Evolutionary conservation across 768 basidiomycete species (phyloP), one percentile per base, ranked within the genome.

Genomic region (Lanmaoa rubissima): DNA sequence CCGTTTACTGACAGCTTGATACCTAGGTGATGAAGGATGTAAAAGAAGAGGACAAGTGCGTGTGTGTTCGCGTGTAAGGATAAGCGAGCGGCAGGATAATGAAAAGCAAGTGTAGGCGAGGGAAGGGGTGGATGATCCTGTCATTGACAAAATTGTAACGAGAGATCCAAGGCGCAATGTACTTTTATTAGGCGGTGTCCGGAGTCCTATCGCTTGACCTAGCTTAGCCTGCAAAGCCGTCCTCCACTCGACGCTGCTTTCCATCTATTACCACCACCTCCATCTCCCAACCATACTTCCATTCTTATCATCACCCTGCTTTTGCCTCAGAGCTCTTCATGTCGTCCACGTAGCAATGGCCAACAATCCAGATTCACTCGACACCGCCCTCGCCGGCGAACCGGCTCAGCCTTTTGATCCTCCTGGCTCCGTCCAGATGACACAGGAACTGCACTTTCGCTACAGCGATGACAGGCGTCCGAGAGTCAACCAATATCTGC

Each of bases 401-500:
- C 66, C 61, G 19, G 67, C 59, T 2, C 69, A 69, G 46, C 71
- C 72, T 24, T 72, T 74, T 63, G 75, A 73, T 68, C 77, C 74
- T 50, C 68, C 69, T 62, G 77, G 72, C 49, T 75, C 72, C 54
- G 83, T 83, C 54, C 76, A 77, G 53, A 83, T 82, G 61, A 82
- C 83, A 36, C 69, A 74, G 55, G 67, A 74, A 45, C 70, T 82
- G 49, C 66, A 74, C 53, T 73, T 76, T 52, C 71, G 74, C 57
- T 68, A 75, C 59, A 76, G 74, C 51, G 71, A 72, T 39, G 74
- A 74, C 57, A 67, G 63, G 73, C 78, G 71, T 11, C 71, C 71
- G 42, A 82, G 86, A 75, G 73, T 97, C 62, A 98, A 98, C 76
- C 90, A 95, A 72, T 98, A 96, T 71, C 76, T 85, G 47, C 84